Evolutionary conservation across 441 rosid species (phyloP), one percentile per base, ranked within the genome.

Genomic region (Erodium texanum): DNA sequence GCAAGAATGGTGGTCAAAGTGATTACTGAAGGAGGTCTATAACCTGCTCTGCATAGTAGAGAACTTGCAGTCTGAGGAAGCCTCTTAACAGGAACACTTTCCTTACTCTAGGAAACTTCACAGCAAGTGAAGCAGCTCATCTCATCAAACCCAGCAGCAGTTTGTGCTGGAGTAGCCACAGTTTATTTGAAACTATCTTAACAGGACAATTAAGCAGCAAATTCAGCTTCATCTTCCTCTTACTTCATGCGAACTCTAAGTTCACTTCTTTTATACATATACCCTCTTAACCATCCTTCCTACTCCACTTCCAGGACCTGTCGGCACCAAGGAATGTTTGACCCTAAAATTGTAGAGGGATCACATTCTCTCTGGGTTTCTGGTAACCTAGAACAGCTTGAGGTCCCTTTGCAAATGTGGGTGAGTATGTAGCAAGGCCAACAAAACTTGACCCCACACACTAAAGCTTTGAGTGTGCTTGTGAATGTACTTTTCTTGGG

Each of bases 61-160:
- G 24, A 90, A 83, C 79, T 84, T 87, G 89, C 91, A 90, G 78
- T 82, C 86, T 0, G 89, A 81, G 56, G 76, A 65, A 88, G 85
- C 76, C 83, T 85, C 68, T 71, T 80, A 50, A 87, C 86, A 11
- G 87, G 91, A 74, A 90, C 85, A 64, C 74, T 72, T 79, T 87
- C 89, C 76, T 84, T 88, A 75, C 64, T 84, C 78, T 88, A 76
- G 75, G 91, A 84, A 92, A 89, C 74, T 87, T 89, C 32, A 92
- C 95, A 1, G 96, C 89, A 18, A 89, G 94, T 67, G 95, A 88
- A 78, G 93, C 90, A 45, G 93, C 95, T 63, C 93, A 88, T 88
- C 71, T 83, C 93, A 69, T 83, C 76, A 58, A 89, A 92, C 65
- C 78, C 81, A 14, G 82, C 74, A 41, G 66, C 72, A 43, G 84